A percentile compares a stretch with the other conserved stretches of the same genome.
phyloP scores from a whole-genome alignment of 306 rosid genomes.

The Begonia masoniana region DNA sequence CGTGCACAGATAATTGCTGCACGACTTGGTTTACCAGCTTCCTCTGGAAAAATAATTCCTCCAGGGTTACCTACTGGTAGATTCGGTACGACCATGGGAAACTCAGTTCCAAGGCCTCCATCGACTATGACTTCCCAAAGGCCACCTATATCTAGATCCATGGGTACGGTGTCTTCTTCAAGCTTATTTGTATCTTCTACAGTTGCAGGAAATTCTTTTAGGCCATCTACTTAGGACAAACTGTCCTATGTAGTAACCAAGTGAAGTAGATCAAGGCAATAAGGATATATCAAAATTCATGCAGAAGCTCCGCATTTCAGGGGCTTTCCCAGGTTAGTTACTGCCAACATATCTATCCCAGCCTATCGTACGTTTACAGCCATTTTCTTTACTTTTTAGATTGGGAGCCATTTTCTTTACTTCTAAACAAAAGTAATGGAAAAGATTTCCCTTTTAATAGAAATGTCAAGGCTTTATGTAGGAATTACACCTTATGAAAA shows the following conservation, averaged over 20 bases:
- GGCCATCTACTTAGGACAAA: constrained; percentile 47
- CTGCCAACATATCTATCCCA: too few relatives aligned
- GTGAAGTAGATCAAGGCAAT: constrained; percentile 10
- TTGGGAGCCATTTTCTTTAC: too few relatives aligned
- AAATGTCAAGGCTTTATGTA: too few relatives aligned
- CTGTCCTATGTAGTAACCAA: constrained; percentile 45
- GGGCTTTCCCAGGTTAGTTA: too few relatives aligned
- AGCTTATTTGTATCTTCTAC: constrained; percentile 34
- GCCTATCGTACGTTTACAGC: too few relatives aligned
- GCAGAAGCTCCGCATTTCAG: too few relatives aligned
- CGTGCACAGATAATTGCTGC: constrained; percentile 78
- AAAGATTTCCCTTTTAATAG: too few relatives aligned
- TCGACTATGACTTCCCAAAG: constrained; percentile 39
- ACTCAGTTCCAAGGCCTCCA: constrained; percentile 53
- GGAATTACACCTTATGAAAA: too few relatives aligned
- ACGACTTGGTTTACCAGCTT: constrained; percentile 56
- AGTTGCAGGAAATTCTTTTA: constrained; percentile 35
- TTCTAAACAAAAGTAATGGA: too few relatives aligned
- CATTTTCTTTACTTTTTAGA: too few relatives aligned
- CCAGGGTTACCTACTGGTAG: constrained; percentile 41
- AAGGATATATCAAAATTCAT: too few relatives aligned
- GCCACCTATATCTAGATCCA: constrained; percentile 42
- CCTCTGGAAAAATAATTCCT: constrained; percentile 49
- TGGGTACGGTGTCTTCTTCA: constrained; percentile 29
- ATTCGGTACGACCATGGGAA: constrained; percentile 36